Base-by-base conservation (phyloP, 2,329 filamentous ascomycete species). In the Scytalidium sp. region DNA sequence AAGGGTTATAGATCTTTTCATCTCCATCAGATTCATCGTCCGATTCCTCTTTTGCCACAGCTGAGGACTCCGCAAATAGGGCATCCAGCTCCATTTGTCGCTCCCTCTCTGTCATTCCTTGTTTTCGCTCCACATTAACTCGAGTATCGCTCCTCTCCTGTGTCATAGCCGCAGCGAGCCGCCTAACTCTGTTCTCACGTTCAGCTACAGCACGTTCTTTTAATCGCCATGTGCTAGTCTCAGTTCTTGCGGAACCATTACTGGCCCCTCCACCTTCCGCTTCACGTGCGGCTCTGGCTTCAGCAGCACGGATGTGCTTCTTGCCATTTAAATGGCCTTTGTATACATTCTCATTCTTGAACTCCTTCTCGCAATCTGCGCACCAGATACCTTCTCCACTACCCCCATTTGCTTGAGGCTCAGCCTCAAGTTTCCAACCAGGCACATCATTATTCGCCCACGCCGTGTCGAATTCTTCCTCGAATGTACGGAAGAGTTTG, bases 71-170 rank as follows among this genome's bases (percentile, higher is more conserved):
- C 0, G 80, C 79, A 68, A 92, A 90, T 13, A 97, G 73, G 41
- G 92, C 91, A 48, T 96, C 92, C 11, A 97, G 80, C 67, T 99
- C 95, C 69, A 96, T 90, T 63, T 95, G 88, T 13, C 94, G 87
- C 68, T 99, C 94, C 25, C 91, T 85, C 65, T 97, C 93, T 3
- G 94, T 99, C 91, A 99, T 96, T 57, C 93, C 93, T 67, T 95
- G 90, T 68, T 90, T 94, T 46, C 94, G 88, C 76, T 99, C 95
- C 10, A 97, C 91, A 63, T 99, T 97, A 60, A 94, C 87, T 44
- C 88, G 83, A 0, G 94, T 97, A 63, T 96, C 93, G 67, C 87
- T 81, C 50, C 93, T 87, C 65, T 96, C 90, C 13, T 87, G 88
- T 65, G 88, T 86, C 83, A 99, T 94, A 3, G 88, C 83, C 43